Conservation (phyloP, 495 filamentous ascomycete genomes). For the Lentithecium fluviatile region DNA sequence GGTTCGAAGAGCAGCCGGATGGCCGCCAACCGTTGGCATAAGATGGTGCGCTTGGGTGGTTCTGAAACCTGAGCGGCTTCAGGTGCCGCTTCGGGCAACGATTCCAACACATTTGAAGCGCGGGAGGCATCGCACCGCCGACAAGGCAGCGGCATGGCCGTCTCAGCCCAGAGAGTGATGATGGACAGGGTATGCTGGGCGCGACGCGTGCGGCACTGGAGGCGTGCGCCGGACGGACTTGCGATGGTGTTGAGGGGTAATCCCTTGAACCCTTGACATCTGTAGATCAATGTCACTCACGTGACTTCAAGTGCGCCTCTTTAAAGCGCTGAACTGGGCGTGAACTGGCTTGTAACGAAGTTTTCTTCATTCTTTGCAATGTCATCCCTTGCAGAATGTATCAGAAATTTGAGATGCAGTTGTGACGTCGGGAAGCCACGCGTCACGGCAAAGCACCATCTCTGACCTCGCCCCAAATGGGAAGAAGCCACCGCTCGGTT, state of each 20-base stretch:
- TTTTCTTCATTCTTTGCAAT: too few relatives aligned
- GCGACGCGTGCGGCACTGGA: conserved; percentile 2
- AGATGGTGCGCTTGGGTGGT: conserved; percentile 15
- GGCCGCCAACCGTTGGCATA: conserved; percentile 31
- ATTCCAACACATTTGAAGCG: conserved; percentile 34
- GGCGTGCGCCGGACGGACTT: not conserved
- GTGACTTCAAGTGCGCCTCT: too few relatives aligned
- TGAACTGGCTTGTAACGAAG: too few relatives aligned
- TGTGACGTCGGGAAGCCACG: too few relatives aligned
- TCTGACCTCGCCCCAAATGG: too few relatives aligned
- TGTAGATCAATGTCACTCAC: too few relatives aligned
- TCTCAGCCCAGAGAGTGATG: conserved; percentile 24
- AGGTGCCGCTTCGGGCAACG: conserved; percentile 28
- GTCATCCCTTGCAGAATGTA: too few relatives aligned
- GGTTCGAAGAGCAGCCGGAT: conserved; percentile 30
- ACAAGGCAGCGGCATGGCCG: conserved; percentile 22
- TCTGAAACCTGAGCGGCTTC: conserved; percentile 31
- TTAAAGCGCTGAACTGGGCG: too few relatives aligned
- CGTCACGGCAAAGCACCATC: too few relatives aligned
- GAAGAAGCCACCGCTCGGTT: too few relatives aligned
- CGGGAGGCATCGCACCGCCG: conserved; percentile 25
- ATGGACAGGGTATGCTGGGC: conserved; percentile 9
- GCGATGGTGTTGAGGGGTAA: not conserved
- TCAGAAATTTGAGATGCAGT: too few relatives aligned
- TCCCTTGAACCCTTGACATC: too few relatives aligned